A percentile compares a stretch with the other conserved stretches of the same genome.
Conservation (phyloP, 345 rosid genomes). For the Pseudoturritis turrita region DNA sequence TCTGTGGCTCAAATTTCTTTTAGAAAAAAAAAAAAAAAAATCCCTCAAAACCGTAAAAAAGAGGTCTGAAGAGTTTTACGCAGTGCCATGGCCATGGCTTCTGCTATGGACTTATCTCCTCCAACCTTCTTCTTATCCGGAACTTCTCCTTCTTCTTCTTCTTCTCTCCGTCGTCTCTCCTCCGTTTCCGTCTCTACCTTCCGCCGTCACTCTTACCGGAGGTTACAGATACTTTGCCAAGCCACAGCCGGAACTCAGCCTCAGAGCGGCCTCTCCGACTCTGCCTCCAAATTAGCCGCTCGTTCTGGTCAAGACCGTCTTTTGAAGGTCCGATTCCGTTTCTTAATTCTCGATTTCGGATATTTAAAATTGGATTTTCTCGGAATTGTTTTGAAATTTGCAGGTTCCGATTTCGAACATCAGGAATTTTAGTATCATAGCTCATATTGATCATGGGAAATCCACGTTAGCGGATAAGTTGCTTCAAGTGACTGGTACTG, state of each 20-base stretch:
- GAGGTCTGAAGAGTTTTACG: background rate
- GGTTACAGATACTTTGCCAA: constrained; percentile 34
- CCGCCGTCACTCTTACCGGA: background rate
- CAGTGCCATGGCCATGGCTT: constrained; percentile 29
- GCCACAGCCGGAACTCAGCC: constrained; percentile 36
- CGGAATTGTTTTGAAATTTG: background rate
- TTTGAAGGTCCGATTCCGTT: constrained; percentile 37
- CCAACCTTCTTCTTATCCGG: constrained; percentile 43
- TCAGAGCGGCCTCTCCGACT: constrained; percentile 28
- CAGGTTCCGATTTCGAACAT: constrained; percentile 75
- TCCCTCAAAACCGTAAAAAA: background rate
- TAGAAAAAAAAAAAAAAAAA: background rate
- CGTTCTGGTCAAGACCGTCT: constrained; percentile 75
- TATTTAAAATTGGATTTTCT: background rate
- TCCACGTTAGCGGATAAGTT: constrained; percentile 94
- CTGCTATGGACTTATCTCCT: constrained; percentile 37
- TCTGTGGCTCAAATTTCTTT: constrained; percentile 28
- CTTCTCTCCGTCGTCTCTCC: constrained; percentile 12
- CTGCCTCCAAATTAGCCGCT: constrained; percentile 33
- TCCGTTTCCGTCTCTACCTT: constrained; percentile 11
- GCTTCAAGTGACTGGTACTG: constrained; percentile 93
- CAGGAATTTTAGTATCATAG: constrained; percentile 87
- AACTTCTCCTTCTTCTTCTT: constrained; percentile 14
- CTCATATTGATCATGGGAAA: constrained; percentile 97
- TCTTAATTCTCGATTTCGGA: background rate